Evolutionary conservation across 306 rosid species (phyloP), one percentile per base, ranked within the genome.

Genomic region (Casuarina cunninghamiana): DNA sequence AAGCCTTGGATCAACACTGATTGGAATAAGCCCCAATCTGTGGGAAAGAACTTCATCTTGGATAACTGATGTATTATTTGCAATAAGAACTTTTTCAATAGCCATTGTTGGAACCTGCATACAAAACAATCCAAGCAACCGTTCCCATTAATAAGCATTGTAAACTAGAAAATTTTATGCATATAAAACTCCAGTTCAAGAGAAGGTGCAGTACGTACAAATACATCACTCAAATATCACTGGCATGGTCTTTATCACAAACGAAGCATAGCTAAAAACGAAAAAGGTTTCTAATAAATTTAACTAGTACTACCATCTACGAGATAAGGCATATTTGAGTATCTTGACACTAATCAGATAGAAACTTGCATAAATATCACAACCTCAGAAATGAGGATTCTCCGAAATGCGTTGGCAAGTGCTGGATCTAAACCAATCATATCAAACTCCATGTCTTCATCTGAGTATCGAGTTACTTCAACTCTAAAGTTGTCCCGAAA

Each of bases 41-140:
- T 93, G 99, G 81, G 97, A 7, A 81, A 95, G 98, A 75, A 95
- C 99, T 89, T 95, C 99, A 49, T 95, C 99, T 81, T 93, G 97
- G 77, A 95, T 50, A 19, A 91, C 62, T 66, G 99, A 91, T 12
- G 99, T 91, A 80, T 93, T 95, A 79, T 93, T 91, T 35, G 94
- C 96, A 50, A 95, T 83, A 75, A 91, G 83, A 82, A 95, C 94
- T 82, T 89, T 90, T 87, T 95, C 99, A 83, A 95, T 88, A 75
- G 99, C 99, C 99, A 95, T 95, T 11, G 97, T 95, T 57, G 99
- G 98, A 80, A 95, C 91, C 99, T 95, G 65, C 72, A 75, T n/a
- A 53, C 35, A 81, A 37, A 60, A 67, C 37, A 44, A 46, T 26
- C 73, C 71, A 13, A 60, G 66, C 50, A 74, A 49, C 19, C 49